Percentiles rank a stretch among this genome's conserved stretches.
Conservation (phyloP, 1,284 basidiomycete genomes). For the Puccinia coronata region DNA sequence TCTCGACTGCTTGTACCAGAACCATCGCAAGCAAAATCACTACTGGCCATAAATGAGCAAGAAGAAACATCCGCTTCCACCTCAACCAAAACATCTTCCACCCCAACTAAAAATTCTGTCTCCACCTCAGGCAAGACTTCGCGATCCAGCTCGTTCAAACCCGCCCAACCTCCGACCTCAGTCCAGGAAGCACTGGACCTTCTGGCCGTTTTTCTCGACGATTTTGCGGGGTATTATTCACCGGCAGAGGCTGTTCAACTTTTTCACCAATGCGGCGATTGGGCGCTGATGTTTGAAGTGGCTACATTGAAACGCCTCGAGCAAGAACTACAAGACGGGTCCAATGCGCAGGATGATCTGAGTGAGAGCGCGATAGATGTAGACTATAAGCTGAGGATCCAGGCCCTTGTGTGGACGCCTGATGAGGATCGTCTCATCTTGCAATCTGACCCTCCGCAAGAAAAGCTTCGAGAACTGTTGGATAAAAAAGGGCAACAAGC, state of each 20-base stretch:
- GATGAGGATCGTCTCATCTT: conserved; percentile 10
- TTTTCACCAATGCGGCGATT: conserved; percentile 36
- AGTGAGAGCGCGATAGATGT: neutral
- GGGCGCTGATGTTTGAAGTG: conserved; percentile 42
- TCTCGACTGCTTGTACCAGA: neutral
- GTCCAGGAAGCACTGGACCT: conserved; percentile 21
- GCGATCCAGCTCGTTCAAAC: conserved; percentile 13
- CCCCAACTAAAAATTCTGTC: neutral
- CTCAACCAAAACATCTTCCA: too few species aligned
- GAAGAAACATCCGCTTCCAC: neutral
- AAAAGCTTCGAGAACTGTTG: neutral
- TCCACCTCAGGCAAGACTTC: neutral
- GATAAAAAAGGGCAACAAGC: conserved; percentile 4
- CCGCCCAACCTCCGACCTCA: neutral
- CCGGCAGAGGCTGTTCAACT: conserved; percentile 15
- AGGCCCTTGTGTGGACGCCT: neutral
- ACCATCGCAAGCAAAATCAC: neutral
- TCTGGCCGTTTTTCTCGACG: conserved; percentile 18
- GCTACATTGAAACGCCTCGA: conserved; percentile 21
- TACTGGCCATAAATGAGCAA: neutral
- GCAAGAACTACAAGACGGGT: neutral
- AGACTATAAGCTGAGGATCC: neutral
- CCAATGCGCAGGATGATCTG: neutral
- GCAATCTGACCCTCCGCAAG: neutral
- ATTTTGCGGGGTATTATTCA: conserved; percentile 28